Conservation (phyloP, 2,329 filamentous ascomycete species). For the Claviceps purpurea region DNA sequence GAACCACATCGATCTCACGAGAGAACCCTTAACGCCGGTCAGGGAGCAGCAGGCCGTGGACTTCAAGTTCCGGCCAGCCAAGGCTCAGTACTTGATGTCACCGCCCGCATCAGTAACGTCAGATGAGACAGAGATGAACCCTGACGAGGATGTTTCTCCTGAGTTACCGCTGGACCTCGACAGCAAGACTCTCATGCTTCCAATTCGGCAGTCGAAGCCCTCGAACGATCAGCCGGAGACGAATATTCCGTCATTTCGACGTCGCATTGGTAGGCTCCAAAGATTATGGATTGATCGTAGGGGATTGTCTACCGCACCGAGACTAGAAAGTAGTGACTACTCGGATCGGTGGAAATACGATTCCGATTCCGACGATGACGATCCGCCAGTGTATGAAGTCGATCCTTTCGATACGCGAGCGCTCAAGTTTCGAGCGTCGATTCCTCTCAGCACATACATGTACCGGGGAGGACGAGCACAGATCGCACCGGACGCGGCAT, state of each 20-base stretch:
- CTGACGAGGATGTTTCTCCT: constrained; percentile 29
- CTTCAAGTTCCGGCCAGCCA: constrained; percentile 55
- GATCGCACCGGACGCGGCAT: constrained; percentile 15
- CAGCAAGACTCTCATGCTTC: constrained; percentile 14
- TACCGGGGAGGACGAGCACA: constrained; percentile 25
- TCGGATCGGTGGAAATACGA: constrained; percentile 77
- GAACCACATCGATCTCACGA: constrained; percentile 77
- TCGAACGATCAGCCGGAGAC: constrained; percentile 24
- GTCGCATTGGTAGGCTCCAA: constrained; percentile 72
- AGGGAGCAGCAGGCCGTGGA: constrained; percentile 48
- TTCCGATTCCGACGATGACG: constrained; percentile 73
- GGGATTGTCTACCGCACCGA: constrained; percentile 41
- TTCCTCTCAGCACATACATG: constrained; percentile 34
- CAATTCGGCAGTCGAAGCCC: constrained; percentile 31
- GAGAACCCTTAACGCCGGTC: constrained; percentile 69
- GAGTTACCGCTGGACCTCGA: constrained; percentile 28
- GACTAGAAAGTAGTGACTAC: constrained; percentile 27
- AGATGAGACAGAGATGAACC: constrained; percentile 40
- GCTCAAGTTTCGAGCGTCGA: constrained; percentile 47
- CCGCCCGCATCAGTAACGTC: constrained; percentile 44
- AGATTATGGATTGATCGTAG: constrained; percentile 81
- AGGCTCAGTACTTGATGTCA: constrained; percentile 57
- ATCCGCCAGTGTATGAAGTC: constrained; percentile 58
- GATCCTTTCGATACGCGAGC: constrained; percentile 54
- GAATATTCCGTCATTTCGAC: constrained; percentile 57